Evolutionary conservation across 805 yeast species (phyloP).

Genomic region (Sungouiella thailandica): DNA sequence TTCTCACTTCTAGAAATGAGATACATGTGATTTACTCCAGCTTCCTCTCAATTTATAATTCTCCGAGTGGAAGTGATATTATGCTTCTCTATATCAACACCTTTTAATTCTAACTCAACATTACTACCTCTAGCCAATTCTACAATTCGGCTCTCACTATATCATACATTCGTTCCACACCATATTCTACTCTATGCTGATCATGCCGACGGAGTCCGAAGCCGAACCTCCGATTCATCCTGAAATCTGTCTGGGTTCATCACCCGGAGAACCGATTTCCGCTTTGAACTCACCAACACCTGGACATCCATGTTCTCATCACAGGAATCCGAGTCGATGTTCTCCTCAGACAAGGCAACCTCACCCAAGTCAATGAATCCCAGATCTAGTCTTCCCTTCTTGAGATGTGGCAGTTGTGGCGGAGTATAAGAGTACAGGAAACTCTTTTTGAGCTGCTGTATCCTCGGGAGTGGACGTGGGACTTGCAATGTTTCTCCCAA

Average conservation of each 20-base stretch:
- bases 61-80: too few species aligned
- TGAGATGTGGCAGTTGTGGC: constrained; percentile 17
- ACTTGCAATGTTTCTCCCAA: too few species aligned
- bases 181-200: too few species aligned
- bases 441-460: constrained; percentile 19
- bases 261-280: constrained; percentile 55
- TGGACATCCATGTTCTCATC: constrained; percentile 60
- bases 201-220: constrained; percentile 11
- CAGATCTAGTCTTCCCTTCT: constrained; percentile 12
- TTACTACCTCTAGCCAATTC: too few species aligned
- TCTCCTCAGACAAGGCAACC: not conserved
- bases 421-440: constrained; percentile 20
- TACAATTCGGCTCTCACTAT: too few species aligned
- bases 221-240: constrained; percentile 6
- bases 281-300: constrained; percentile 61
- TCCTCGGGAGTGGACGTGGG: constrained; percentile 9
- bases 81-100: too few species aligned
- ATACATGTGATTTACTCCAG: too few species aligned
- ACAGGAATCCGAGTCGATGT: constrained; percentile 20
- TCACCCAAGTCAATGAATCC: constrained; percentile 8
- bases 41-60: too few species aligned
- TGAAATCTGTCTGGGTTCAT: constrained; percentile 52
- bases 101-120: too few species aligned
- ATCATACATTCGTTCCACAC: too few species aligned
- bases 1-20: too few species aligned